Conservation (phyloP, 75 land plant species). For the Pinus tabuliformis region DNA sequence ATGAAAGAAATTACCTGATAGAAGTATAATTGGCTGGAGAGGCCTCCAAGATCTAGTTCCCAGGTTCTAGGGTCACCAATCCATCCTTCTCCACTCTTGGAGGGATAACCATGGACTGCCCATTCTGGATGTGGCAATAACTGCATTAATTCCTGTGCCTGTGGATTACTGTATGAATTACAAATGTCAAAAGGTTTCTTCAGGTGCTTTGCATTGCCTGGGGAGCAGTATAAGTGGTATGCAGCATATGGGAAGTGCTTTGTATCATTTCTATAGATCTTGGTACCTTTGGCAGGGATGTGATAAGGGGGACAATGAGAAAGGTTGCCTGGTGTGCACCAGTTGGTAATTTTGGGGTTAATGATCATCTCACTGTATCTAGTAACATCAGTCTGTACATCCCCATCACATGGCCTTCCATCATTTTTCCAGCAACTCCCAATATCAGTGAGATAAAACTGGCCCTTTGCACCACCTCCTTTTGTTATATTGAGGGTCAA, state of each 20-base stretch:
- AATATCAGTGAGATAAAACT: constrained; percentile 88
- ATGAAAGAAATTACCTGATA: constrained; percentile 25
- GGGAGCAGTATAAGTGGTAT: constrained; percentile 79
- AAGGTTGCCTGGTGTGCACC: constrained; percentile 21
- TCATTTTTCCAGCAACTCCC: constrained; percentile 97
- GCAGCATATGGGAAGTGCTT: constrained; percentile 48
- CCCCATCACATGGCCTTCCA: constrained; percentile 77
- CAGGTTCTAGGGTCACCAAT: constrained; percentile 41
- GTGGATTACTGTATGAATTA: constrained; percentile 90
- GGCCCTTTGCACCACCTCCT: constrained; percentile 72
- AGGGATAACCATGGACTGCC: constrained; percentile 81
- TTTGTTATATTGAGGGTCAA: constrained; percentile 48
- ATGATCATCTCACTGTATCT: constrained; percentile 59
- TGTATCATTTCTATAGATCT: constrained; percentile 34
- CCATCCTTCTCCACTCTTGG: constrained; percentile 46
- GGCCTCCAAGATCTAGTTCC: constrained; percentile 43
- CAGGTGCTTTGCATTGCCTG: constrained; percentile 56
- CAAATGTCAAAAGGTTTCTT: constrained; percentile 54
- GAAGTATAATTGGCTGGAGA: constrained; percentile 40
- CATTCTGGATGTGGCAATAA: constrained; percentile 89
- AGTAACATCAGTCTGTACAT: constrained; percentile 55
- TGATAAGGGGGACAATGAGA: constrained; percentile 42
- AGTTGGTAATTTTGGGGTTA: constrained; percentile 23
- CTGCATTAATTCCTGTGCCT: constrained; percentile 82
- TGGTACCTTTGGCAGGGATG: constrained; percentile 15